Evolutionary conservation across 2,329 filamentous ascomycete species (phyloP).

Genomic region (Didymella lethalis): DNA sequence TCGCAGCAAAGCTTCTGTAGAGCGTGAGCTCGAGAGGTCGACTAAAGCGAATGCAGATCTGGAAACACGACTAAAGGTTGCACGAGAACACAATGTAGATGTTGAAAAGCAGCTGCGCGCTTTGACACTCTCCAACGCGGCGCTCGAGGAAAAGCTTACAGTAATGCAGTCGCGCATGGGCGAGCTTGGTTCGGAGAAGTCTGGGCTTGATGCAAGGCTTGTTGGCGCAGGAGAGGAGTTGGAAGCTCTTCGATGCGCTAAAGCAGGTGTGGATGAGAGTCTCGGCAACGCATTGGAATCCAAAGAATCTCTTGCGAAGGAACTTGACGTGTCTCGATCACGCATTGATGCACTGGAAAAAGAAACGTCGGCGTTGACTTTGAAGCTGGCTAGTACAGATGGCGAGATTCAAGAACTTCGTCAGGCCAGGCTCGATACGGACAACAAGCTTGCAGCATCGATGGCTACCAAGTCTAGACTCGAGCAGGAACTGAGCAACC

Average conservation of each 20-base stretch:
- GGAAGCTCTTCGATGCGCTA: slow-evolving; percentile 23
- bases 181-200: slow-evolving; percentile 27
- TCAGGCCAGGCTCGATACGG: slow-evolving; percentile 20
- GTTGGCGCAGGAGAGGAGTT: slow-evolving; percentile 24
- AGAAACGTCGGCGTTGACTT: slow-evolving; percentile 24
- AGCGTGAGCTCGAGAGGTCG: slow-evolving; percentile 29
- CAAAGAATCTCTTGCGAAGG: slow-evolving; percentile 8
- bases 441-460: slow-evolving; percentile 2
- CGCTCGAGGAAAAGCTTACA: slow-evolving; percentile 31
- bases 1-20: slow-evolving; percentile 24
- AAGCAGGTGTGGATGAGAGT: slow-evolving; percentile 18
- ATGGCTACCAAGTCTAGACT: slow-evolving; percentile 1
- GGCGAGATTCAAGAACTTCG: slow-evolving; percentile 27
- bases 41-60: slow-evolving; percentile 25
- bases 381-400: slow-evolving; percentile 31
- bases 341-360: slow-evolving; percentile 22
- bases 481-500: slow-evolving; percentile 2
- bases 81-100: slow-evolving; percentile 22
- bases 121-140: slow-evolving; percentile 16
- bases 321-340: slow-evolving; percentile 19
- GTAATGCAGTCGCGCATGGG: slow-evolving; percentile 26
- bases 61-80: slow-evolving; percentile 30
- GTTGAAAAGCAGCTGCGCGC: slow-evolving; percentile 23
- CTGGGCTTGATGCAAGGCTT: slow-evolving; percentile 26
- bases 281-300: slow-evolving; percentile 1